Conservation (phyloP, 2,329 filamentous ascomycete genomes). For the Graphilbum sp. region DNA sequence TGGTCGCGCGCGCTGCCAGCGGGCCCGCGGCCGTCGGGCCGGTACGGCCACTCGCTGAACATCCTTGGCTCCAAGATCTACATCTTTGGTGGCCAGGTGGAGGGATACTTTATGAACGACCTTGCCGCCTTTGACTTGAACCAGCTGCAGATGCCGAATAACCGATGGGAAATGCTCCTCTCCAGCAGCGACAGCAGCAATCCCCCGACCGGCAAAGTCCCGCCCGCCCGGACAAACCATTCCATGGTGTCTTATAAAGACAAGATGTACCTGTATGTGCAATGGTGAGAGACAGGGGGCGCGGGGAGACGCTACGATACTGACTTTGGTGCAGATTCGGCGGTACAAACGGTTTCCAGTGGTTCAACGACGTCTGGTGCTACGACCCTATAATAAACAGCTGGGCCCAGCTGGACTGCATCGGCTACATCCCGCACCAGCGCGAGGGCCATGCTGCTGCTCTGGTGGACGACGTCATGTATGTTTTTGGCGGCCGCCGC, state of each 20-base stretch:
- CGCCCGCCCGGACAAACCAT: slow-evolving; percentile 88
- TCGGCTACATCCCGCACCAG: slow-evolving; percentile 88
- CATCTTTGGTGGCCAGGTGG: slow-evolving; percentile 93
- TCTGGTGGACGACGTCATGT: slow-evolving; percentile 96
- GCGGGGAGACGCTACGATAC: too few relatives aligned
- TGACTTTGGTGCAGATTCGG: too few relatives aligned
- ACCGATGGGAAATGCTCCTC: slow-evolving; percentile 89
- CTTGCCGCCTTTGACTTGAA: slow-evolving; percentile 91
- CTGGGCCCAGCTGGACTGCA: slow-evolving; percentile 86
- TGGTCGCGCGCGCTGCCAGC: slow-evolving; percentile 91
- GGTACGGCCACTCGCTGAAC: slow-evolving; percentile 92
- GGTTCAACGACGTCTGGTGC: slow-evolving; percentile 99
- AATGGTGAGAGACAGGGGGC: not conserved
- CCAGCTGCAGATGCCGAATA: slow-evolving; percentile 75
- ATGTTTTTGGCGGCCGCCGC: slow-evolving; percentile 90
- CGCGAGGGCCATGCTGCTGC: slow-evolving; percentile 90
- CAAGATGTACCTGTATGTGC: slow-evolving; percentile 72
- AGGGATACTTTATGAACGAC: slow-evolving; percentile 97
- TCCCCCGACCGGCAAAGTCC: slow-evolving; percentile 47
- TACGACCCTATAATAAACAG: slow-evolving; percentile 72
- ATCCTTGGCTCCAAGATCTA: slow-evolving; percentile 95
- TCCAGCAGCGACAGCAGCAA: slow-evolving; percentile 50
- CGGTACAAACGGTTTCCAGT: slow-evolving; percentile 85
- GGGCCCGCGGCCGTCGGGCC: slow-evolving; percentile 69
- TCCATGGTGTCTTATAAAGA: slow-evolving; percentile 84